Base-by-base conservation (phyloP, 192 early-diverging fungal genomes). In the Tieghemiomyces parasiticus region DNA sequence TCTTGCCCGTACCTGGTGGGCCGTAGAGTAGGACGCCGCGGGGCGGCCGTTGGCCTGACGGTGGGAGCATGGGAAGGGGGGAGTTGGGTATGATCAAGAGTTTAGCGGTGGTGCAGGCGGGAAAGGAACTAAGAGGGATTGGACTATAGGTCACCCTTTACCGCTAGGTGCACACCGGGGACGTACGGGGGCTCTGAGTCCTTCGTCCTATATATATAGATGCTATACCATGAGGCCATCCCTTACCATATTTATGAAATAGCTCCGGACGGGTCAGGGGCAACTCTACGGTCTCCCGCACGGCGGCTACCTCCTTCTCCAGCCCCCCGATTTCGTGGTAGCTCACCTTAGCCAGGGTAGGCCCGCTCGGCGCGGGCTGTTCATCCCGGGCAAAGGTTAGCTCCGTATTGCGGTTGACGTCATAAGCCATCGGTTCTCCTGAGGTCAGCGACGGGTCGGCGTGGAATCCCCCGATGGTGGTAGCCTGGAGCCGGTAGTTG, bases 1-100 rank as follows among this genome's bases (percentile, higher is more conserved):
- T 97, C 68, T 97, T 97, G n/a, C 93, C 93, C 8, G 93, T 95
- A 9, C 93, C 93, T 29, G 92, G 90, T 35, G 90, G 91, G 0
- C 93, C 93, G 68, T 77, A 86, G 8, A 97, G 66, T n/a, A 97
- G 70, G 0, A 94, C 76, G 16, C 93, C 94, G 44, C 87, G 85
- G 19, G 96, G 94, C n/a, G 93, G 90, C 48, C 75, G 73, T 12
- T 97, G 75, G n/a, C n/a, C n/a, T n/a, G n/a, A n/a, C n/a, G n/a
- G n/a, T n/a, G n/a, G n/a, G n/a, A n/a, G n/a, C n/a, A n/a, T n/a
- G n/a, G n/a, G n/a, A n/a, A n/a, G n/a, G n/a, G n/a, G n/a, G n/a
- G n/a, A n/a, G n/a, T n/a, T n/a, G n/a, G n/a, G n/a, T n/a, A n/a
- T n/a, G n/a, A n/a, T n/a, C n/a, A n/a, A n/a, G n/a, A n/a, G n/a